A percentile compares a stretch with the other conserved stretches of the same genome.
These are phyloP conservation scores for Pseudotsuga menziesii DNA, from an alignment of 75 land plant genomes.

Conservation along the genomic window DNA sequence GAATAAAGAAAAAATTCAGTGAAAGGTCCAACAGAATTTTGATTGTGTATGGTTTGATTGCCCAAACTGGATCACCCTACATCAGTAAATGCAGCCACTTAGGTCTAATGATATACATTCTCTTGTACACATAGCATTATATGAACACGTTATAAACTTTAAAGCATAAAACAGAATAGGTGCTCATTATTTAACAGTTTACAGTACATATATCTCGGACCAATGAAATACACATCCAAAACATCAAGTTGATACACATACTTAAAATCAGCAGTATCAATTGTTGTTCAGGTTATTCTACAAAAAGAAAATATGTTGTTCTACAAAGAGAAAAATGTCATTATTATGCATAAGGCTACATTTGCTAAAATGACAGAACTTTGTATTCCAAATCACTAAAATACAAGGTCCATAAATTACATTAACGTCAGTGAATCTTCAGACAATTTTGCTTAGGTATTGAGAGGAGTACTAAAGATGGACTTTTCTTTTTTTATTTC, in stretches of 20 bases:
- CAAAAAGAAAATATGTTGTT: not conserved
- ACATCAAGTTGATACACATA: not conserved
- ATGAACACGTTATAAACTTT: not conserved
- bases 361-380: not conserved
- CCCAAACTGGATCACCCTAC: constrained; percentile 99
- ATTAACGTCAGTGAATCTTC: too few species aligned
- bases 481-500: too few species aligned
- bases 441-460: too few species aligned
- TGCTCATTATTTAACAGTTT: not conserved
- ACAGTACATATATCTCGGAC: not conserved
- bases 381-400: not conserved
- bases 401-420: too few species aligned
- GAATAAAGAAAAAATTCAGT: constrained; percentile 82
- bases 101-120: not conserved
- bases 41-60: constrained; percentile 69
- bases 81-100: not conserved
- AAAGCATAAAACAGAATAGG: not conserved
- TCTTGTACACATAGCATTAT: not conserved
- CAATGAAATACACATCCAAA: not conserved
- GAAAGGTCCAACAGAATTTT: constrained; percentile 72
- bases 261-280: not conserved
- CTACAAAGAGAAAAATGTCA: not conserved
- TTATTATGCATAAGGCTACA: not conserved
- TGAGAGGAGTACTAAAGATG: too few species aligned
- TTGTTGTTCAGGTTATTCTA: not conserved